Evolutionary conservation across 129 eudicot genomes (phyloP).

Genomic region (Centaurea solstitialis): DNA sequence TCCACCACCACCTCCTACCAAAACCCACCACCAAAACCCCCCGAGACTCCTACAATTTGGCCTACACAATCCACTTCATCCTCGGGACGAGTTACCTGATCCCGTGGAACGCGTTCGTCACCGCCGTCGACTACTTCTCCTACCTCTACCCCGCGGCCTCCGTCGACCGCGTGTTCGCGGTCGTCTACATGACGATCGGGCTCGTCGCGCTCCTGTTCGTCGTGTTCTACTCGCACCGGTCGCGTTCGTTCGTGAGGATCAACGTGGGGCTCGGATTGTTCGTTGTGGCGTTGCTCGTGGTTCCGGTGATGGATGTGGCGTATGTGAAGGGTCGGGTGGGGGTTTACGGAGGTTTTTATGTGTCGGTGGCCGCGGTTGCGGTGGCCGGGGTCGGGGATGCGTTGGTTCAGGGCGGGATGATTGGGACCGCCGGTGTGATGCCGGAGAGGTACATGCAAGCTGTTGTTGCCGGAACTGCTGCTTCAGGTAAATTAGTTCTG

Average conservation of each 20-base stretch:
- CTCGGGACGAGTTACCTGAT: conserved; percentile 84
- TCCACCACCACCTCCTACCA: conserved; percentile 43
- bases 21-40: conserved; percentile 36
- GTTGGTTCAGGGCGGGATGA: conserved; percentile 77
- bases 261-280: conserved; percentile 68
- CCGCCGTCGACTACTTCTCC: conserved; percentile 97
- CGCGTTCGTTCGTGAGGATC: conserved; percentile 56
- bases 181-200: conserved; percentile 68
- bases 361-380: conserved; percentile 60
- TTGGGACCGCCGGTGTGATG: conserved; percentile 90
- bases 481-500: conserved; percentile 22
- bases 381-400: conserved; percentile 74
- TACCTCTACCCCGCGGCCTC: conserved; percentile 81
- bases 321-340: conserved; percentile 67
- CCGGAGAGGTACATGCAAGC: conserved; percentile 99
- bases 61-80: conserved; percentile 86
- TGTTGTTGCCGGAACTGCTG: conserved; percentile 86
- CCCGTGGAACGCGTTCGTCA: conserved; percentile 99
- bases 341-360: conserved; percentile 63
- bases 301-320: conserved; percentile 68
- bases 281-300: conserved; percentile 56
- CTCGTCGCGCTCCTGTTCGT: conserved; percentile 48
- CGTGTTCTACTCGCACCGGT: conserved; percentile 50
- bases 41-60: conserved; percentile 68
- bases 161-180: conserved; percentile 83